These are phyloP conservation scores for Penicillium manginii DNA, from an alignment of 495 filamentous ascomycete genomes.

Conservation along the genomic window DNA sequence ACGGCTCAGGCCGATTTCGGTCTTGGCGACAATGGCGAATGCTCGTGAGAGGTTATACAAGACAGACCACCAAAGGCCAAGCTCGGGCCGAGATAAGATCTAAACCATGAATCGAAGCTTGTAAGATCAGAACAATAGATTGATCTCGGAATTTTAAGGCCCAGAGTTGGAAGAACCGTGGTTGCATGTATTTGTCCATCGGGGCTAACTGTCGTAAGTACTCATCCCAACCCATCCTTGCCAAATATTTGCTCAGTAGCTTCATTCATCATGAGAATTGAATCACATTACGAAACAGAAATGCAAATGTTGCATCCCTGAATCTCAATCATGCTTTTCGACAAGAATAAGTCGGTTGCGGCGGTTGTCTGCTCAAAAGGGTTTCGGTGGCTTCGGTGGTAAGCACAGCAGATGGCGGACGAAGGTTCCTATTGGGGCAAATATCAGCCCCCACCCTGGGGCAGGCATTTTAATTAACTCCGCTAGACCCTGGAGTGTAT, in stretches of 20 bases:
- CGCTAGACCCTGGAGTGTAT: background rate
- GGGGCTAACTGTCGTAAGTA: too few relatives aligned
- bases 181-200: too few relatives aligned
- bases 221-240: too few relatives aligned
- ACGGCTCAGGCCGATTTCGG: background rate
- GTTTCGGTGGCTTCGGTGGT: background rate
- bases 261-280: too few relatives aligned
- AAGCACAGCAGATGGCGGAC: background rate
- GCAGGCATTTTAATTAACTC: background rate
- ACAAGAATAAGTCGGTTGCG: background rate
- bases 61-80: background rate
- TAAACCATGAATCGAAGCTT: background rate
- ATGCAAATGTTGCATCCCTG: background rate
- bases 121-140: background rate
- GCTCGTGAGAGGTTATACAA: background rate
- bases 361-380: background rate
- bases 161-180: background rate
- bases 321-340: background rate
- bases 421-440: constrained; percentile 4
- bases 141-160: background rate
- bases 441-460: background rate
- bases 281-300: background rate
- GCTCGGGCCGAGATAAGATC: background rate
- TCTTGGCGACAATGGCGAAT: background rate
- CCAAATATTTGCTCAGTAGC: too few relatives aligned